phyloP scores from a whole-genome alignment of 2,329 filamentous ascomycete genomes.

The Diaporthe longicolla region DNA sequence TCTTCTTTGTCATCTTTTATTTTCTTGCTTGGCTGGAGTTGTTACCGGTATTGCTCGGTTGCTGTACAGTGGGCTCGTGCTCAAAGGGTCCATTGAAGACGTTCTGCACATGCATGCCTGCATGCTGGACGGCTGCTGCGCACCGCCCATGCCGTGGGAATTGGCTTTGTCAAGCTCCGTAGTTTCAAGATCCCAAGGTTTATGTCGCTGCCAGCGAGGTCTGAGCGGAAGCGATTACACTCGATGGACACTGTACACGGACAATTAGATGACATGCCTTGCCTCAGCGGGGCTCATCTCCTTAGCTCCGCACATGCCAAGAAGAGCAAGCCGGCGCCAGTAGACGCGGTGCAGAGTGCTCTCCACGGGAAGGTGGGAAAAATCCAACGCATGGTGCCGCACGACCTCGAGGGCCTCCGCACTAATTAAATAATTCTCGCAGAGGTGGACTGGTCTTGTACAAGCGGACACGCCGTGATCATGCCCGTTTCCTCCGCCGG shows the following conservation, averaged over 20 bases:
- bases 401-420: background rate
- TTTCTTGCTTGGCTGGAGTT: background rate
- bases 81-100: slow-evolving; percentile 2
- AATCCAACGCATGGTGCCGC: background rate
- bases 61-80: background rate
- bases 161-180: slow-evolving; percentile 26
- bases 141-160: background rate
- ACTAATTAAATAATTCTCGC: background rate
- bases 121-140: background rate
- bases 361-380: background rate
- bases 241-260: background rate
- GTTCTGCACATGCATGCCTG: background rate
- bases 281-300: slow-evolving; percentile 24
- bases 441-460: background rate
- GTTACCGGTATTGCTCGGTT: background rate
- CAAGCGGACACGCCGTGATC: background rate
- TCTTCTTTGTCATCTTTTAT: background rate
- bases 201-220: slow-evolving; percentile 5
- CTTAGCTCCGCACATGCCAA: slow-evolving; percentile 23
- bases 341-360: background rate
- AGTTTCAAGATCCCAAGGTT: slow-evolving; percentile 12
- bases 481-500: slow-evolving; percentile 15
- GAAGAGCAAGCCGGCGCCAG: slow-evolving; percentile 7
- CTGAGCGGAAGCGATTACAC: slow-evolving; percentile 4
- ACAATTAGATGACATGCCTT: slow-evolving; percentile 6